phyloP scores from a whole-genome alignment of 345 rosid species.

The Syzygium aromaticum region DNA sequence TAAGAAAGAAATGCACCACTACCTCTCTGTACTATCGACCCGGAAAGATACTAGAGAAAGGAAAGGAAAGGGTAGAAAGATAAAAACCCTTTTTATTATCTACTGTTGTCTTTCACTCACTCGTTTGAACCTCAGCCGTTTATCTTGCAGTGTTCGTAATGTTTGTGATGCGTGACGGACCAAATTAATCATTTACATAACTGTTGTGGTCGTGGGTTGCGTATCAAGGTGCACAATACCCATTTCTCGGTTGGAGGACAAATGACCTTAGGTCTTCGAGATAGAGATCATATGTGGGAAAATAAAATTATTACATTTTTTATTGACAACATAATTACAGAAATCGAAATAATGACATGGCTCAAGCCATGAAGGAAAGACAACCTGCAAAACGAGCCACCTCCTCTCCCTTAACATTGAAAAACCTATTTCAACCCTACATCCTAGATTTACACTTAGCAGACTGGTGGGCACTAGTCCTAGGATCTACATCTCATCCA shows the following conservation, averaged over 20 bases:
- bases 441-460: not conserved
- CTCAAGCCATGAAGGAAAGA: not conserved
- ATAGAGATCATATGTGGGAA: not conserved
- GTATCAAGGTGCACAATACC: no score
- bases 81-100: not conserved
- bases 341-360: not conserved
- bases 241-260: not conserved
- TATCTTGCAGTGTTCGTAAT: not conserved
- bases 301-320: not conserved
- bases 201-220: no score
- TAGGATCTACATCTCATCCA: not conserved
- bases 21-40: not conserved
- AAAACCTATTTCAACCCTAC: not conserved
- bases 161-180: not conserved
- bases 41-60: not conserved
- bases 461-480: not conserved
- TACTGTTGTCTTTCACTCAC: not conserved
- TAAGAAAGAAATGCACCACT: not conserved
- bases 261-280: not conserved
- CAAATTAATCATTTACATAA: not conserved
- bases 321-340: not conserved
- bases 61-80: not conserved
- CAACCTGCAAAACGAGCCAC: not conserved
- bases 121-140: not conserved
- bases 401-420: not conserved